Percentiles rank a stretch among this genome's conserved stretches.
Evolutionary conservation across 1,284 basidiomycete genomes (phyloP).

Genomic region (Apiotrichum montevideense): DNA sequence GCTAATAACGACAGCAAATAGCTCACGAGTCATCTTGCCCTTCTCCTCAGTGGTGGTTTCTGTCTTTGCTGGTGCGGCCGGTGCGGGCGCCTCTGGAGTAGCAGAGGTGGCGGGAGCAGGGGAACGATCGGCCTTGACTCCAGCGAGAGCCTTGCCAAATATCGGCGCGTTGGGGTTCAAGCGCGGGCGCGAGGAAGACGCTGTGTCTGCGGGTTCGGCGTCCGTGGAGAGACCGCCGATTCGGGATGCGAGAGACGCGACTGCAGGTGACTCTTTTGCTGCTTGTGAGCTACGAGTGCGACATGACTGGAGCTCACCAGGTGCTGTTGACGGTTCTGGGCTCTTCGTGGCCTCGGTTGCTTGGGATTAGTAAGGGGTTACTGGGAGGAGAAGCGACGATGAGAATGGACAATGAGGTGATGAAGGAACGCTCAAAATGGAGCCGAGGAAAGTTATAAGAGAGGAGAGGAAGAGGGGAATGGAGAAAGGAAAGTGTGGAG

Average conservation of each 20-base stretch:
- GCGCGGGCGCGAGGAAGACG: conserved; percentile 19
- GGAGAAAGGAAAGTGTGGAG: neutral
- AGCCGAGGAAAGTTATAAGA: neutral
- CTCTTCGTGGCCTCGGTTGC: no score
- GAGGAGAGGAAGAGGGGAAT: neutral
- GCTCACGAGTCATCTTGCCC: conserved; percentile 12
- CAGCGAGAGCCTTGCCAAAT: conserved; percentile 38
- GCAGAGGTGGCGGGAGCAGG: no score
- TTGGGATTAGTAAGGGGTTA: no score
- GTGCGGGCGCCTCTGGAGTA: neutral
- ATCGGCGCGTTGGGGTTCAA: conserved; percentile 27
- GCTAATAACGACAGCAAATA: neutral
- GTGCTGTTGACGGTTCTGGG: neutral
- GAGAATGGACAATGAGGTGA: no score
- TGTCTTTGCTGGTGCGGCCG: neutral
- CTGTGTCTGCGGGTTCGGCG: conserved; percentile 6
- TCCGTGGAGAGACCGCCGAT: conserved; percentile 37
- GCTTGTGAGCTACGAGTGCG: neutral
- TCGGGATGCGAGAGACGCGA: conserved; percentile 32
- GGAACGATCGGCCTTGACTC: conserved; percentile 25
- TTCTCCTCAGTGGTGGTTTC: neutral
- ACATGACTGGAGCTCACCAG: neutral
- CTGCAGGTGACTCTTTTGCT: conserved; percentile 14
- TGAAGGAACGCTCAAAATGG: no score
- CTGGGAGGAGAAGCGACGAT: no score